Evolutionary conservation across 805 yeast species (phyloP), one percentile per base, ranked within the genome.

Genomic region (Lipomyces mesembrius): DNA sequence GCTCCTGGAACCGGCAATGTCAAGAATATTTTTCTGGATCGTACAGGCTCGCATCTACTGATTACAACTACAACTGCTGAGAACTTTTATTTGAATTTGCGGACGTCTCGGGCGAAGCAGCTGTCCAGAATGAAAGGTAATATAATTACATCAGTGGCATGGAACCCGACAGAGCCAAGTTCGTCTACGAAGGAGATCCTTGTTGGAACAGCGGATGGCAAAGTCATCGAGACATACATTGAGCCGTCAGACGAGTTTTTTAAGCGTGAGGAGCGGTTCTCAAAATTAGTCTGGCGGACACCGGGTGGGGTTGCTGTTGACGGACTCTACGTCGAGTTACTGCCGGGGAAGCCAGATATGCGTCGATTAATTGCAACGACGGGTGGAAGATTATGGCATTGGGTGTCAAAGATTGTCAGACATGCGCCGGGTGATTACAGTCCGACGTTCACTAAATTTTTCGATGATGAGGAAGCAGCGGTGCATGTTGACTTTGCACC

Each of bases 21-120:
- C 22, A 75, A 73, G 27, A 72, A 75, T 51, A 76, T 85, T 1
- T 87, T 78, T 72, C 75, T 83, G 57, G 89, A 86, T 73, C 82
- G 83, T 0, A 73, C 82, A 0, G 89, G 90, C 1, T 75, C 77
- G 11, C 88, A 85, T 71, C 73, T 87, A 46, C 77, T 87, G 11
- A 80, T 85, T 0, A 79, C 86, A 7, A 84, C 88, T 0, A 72
- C 77, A 5, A 77, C 75, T 37, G 77, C 80, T 49, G 87, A 85
- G 61, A 83, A 82, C 71, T 85, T 77, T 72, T 85, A 84, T 68
- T 74, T 85, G 51, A 81, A 84, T 71, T 73, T 75, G n/a, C 76
- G 77, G 3, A 76, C 84, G 11, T 74, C 76, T 2, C 79, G 78
- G 20, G 81, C 82, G 69, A 82, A 82, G 65, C 74, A 75, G 17